Conservation (phyloP, 192 early-diverging fungal species). For the Geranomyces michiganensis region DNA sequence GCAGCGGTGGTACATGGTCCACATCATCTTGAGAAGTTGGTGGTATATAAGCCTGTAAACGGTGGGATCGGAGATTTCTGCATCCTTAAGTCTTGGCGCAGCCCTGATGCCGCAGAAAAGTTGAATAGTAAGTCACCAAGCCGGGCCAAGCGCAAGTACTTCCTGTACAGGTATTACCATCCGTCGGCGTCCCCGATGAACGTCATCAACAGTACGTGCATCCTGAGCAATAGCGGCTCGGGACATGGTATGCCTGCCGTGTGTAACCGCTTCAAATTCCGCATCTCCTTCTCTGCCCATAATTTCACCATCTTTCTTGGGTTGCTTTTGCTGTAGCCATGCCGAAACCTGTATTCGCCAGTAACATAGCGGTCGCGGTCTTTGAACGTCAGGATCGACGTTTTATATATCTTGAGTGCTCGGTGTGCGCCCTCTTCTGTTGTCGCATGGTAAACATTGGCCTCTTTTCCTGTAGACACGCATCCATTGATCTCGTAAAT, state of each 20-base stretch:
- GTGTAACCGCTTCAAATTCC: constrained; percentile 91
- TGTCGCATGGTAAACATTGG: constrained; percentile 96
- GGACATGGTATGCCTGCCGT: constrained; percentile 87
- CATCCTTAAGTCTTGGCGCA: constrained; percentile 93
- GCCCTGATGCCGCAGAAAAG: constrained; percentile 51
- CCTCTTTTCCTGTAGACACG: constrained; percentile 97
- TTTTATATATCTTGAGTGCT: constrained; percentile 98
- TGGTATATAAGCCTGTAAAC: constrained; percentile 77
- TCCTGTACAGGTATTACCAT: constrained; percentile 52
- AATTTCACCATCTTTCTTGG: constrained; percentile 98
- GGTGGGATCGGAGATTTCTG: constrained; percentile 68
- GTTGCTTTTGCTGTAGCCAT: constrained; percentile 92
- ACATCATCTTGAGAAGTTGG: constrained; percentile 84
- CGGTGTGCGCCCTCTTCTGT: constrained; percentile 81
- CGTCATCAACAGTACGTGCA: constrained; percentile 96
- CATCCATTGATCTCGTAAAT: constrained; percentile 97
- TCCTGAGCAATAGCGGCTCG: constrained; percentile 79
- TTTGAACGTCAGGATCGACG: constrained; percentile 96
- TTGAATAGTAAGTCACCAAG: too few species aligned
- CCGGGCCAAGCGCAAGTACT: constrained; percentile 4
- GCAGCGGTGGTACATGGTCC: constrained; percentile 90
- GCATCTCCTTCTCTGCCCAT: constrained; percentile 99
- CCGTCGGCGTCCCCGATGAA: constrained; percentile 91
- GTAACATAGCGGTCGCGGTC: constrained; percentile 97
- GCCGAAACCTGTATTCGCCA: constrained; percentile 92